Conservation (phyloP, 164 flowering plant genomes). For the Chloranthus sessilifolius region DNA sequence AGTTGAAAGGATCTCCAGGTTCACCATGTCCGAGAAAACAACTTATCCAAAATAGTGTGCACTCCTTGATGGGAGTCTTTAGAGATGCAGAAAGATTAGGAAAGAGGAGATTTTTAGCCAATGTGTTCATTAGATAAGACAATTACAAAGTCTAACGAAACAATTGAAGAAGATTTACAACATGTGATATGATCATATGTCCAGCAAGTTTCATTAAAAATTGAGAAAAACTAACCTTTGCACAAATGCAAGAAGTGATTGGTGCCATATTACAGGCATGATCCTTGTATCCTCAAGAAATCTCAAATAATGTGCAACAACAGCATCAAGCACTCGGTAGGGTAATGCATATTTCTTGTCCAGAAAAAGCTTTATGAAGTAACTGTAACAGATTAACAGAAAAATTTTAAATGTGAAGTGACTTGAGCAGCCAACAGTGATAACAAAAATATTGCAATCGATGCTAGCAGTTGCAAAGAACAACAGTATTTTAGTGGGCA, state of each 20-base stretch:
- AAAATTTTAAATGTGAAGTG: background rate
- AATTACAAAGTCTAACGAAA: too few relatives aligned
- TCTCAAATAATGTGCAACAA: conserved; percentile 75
- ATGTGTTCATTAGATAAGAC: too few relatives aligned
- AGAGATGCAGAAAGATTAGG: too few relatives aligned
- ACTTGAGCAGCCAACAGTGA: conserved; percentile 1
- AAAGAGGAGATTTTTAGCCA: too few relatives aligned
- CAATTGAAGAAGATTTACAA: too few relatives aligned
- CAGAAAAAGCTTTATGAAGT: conserved; percentile 79
- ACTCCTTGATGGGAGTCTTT: too few relatives aligned
- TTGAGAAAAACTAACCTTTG: conserved; percentile 50
- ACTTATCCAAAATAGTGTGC: too few relatives aligned
- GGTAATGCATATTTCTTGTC: conserved; percentile 95
- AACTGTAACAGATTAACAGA: conserved; percentile 48
- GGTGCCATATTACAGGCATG: conserved; percentile 99
- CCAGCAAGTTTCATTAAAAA: background rate
- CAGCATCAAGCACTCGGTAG: conserved; percentile 76
- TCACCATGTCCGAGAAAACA: too few relatives aligned
- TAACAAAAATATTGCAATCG: background rate
- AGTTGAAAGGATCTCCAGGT: too few relatives aligned
- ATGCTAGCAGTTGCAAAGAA: background rate
- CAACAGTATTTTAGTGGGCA: too few relatives aligned
- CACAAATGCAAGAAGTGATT: conserved; percentile 86
- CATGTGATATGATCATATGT: too few relatives aligned
- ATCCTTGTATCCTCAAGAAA: conserved; percentile 63